Evolutionary conservation across 2,329 filamentous ascomycete species (phyloP), one percentile per base, ranked within the genome.

Genomic region (Aspergillus quadricinctus): DNA sequence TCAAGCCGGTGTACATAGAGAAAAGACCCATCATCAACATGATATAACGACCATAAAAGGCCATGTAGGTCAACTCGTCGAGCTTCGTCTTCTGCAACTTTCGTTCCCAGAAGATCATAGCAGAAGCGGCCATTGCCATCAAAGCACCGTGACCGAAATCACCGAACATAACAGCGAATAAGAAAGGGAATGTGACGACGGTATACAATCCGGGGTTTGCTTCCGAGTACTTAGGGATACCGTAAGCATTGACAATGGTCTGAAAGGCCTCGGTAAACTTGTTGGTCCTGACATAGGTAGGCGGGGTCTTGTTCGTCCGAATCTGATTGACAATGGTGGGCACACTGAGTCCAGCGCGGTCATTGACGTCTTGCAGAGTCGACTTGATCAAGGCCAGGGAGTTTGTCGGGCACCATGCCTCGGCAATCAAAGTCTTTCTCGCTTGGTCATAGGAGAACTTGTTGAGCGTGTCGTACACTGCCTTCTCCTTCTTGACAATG

Each of bases 151-250:
- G 94, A 52, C 94, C 95, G 57, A 96, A 88, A 76, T 99, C 94
- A 80, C 94, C 95, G 72, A 99, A 99, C 94, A 99, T 99, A 84
- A 99, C 94, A 50, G 94, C 94, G 72, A 99, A 99, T 60, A 99
- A 81, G 81, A 99, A 99, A n/a, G 95, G 94, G 77, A 99, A 99
- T 5, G 94, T 99, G 61, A 99, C 88, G 64, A 97, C 92, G 52
- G 96, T 94, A 40, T 93, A 93, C 23, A 99, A 83, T 60, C 92
- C 93, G 56, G 94, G 94, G 77, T 99, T 99, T 74, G 97, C 89
- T 78, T 99, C 94, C 65, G 89, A 89, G 77, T 99, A 99, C 64
- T 96, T 97, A 58, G 94, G 90, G 45, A 94, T 97, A 70, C 94
- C 95, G 70, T 99, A 99, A 28, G 95, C 94, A 68, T 99, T 93